Conservation (phyloP, 805 yeast genomes). For the Maudiozyma pseudohumilis region DNA sequence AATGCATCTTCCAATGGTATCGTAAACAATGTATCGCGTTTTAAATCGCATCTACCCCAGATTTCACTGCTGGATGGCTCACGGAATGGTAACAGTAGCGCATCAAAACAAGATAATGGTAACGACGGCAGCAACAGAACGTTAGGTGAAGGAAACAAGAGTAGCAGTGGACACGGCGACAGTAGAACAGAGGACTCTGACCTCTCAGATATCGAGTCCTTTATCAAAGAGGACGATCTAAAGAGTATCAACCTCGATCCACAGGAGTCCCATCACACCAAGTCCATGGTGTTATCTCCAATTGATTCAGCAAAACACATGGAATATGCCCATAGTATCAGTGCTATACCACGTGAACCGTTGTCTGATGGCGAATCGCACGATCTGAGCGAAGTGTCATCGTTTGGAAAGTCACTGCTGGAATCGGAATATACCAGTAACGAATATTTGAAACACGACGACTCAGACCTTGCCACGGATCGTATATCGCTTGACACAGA, state of each 20-base stretch:
- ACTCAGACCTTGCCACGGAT: constrained; percentile 7
- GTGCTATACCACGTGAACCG: constrained; percentile 3
- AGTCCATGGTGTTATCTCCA: constrained; percentile 4
- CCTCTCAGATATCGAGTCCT: constrained; percentile 26
- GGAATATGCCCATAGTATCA: constrained; percentile 1
- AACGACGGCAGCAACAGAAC: too few relatives aligned
- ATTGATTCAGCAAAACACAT: background rate
- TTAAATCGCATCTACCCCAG: constrained; percentile 13
- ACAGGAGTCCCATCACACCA: constrained; percentile 7
- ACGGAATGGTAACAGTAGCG: constrained; percentile 4
- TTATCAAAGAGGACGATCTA: constrained; percentile 26
- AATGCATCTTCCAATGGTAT: constrained; percentile 1
- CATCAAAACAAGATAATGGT: constrained; percentile 6
- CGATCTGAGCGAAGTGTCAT: constrained; percentile 18
- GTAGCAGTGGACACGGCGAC: constrained; percentile 2
- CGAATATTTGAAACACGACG: constrained; percentile 10
- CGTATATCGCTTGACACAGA: constrained; percentile 14
- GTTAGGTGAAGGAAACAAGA: too few relatives aligned
- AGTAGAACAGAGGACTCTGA: constrained; percentile 7
- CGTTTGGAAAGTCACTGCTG: constrained; percentile 28
- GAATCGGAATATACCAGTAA: constrained; percentile 26
- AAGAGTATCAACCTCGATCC: constrained; percentile 17
- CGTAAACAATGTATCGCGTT: constrained; percentile 9
- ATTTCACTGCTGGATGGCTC: constrained; percentile 7
- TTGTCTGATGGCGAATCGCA: constrained; percentile 5